A percentile compares a stretch with the other conserved stretches of the same genome.
Conservation (phyloP, 75 land plant genomes). For the Selaginella moellendorffii region DNA sequence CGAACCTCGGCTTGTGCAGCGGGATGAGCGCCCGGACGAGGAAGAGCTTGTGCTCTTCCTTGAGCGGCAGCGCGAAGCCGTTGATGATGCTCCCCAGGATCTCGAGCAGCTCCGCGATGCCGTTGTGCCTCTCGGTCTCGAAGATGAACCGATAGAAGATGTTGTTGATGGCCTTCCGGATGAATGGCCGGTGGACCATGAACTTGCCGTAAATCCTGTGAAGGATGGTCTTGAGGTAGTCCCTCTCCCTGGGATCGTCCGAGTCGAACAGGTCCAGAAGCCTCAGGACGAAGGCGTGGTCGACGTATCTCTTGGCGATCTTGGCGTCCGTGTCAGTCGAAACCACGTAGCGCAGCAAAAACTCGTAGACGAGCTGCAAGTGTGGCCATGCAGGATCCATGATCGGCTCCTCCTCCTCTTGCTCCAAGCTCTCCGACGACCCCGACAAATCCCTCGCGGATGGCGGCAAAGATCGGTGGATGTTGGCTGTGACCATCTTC, state of each 20-base stretch:
- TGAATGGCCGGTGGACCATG: too few relatives aligned
- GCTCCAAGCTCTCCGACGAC: slow-evolving; percentile 41
- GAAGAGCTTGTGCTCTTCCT: too few relatives aligned
- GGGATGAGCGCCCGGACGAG: slow-evolving; percentile 50
- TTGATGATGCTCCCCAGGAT: too few relatives aligned
- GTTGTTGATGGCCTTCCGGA: slow-evolving; percentile 68
- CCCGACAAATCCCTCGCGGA: slow-evolving; percentile 44
- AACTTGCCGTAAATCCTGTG: too few relatives aligned
- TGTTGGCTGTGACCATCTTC: slow-evolving; percentile 55
- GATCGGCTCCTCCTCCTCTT: slow-evolving; percentile 68
- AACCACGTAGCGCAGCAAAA: slow-evolving; percentile 62
- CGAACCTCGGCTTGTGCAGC: slow-evolving; percentile 47
- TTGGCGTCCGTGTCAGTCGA: slow-evolving; percentile 77
- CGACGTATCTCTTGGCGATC: slow-evolving; percentile 69
- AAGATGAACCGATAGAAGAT: too few relatives aligned
- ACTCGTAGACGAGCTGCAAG: slow-evolving; percentile 68
- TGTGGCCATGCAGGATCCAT: slow-evolving; percentile 91
- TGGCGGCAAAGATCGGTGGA: slow-evolving; percentile 47
- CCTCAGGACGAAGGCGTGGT: slow-evolving; percentile 77
- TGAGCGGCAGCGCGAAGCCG: too few relatives aligned
- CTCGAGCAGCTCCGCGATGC: too few relatives aligned
- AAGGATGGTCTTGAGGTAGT: slow-evolving; percentile 66
- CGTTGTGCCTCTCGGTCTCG: too few relatives aligned
- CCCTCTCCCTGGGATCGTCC: slow-evolving; percentile 77
- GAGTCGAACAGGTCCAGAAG: too few relatives aligned